Evolutionary conservation across 805 yeast species (phyloP).

Genomic region (Saccharomyces paradoxus): DNA sequence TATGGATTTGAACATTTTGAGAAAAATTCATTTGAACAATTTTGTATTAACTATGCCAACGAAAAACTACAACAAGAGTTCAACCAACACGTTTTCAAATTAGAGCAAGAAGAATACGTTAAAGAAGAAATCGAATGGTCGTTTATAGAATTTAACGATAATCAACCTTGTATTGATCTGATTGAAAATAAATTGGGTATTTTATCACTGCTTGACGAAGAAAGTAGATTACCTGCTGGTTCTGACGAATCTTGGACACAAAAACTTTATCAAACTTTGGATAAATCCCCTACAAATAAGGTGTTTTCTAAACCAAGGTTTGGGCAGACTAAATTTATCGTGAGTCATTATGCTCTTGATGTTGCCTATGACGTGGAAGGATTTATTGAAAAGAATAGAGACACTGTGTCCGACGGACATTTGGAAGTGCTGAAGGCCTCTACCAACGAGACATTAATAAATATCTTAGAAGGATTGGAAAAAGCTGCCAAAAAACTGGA

Average conservation of each 20-base stretch:
- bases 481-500: conserved; percentile 41
- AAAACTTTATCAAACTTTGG: conserved; percentile 79
- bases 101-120: conserved; percentile 92
- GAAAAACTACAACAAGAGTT: conserved; percentile 96
- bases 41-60: conserved; percentile 93
- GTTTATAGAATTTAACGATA: conserved; percentile 90
- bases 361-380: conserved; percentile 90
- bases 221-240: conserved; percentile 89
- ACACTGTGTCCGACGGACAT: conserved; percentile 94
- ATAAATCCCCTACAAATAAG: conserved; percentile 63
- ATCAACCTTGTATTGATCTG: conserved; percentile 90
- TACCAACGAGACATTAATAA: conserved; percentile 54
- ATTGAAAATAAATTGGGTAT: conserved; percentile 88
- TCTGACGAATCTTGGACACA: conserved; percentile 86
- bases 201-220: conserved; percentile 84
- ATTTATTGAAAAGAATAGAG: conserved; percentile 93
- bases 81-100: conserved; percentile 92
- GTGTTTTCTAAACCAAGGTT: conserved; percentile 90
- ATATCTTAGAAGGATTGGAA: conserved; percentile 59
- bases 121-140: conserved; percentile 93
- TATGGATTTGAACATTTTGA: conserved; percentile 97
- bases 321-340: conserved; percentile 84
- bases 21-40: conserved; percentile 90
- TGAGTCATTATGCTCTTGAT: conserved; percentile 89
- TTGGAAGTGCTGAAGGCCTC: conserved; percentile 72